Percentiles rank a stretch among this genome's conserved stretches.
Conservation (phyloP, 2,329 filamentous ascomycete species). For the Calonectria crousiana region DNA sequence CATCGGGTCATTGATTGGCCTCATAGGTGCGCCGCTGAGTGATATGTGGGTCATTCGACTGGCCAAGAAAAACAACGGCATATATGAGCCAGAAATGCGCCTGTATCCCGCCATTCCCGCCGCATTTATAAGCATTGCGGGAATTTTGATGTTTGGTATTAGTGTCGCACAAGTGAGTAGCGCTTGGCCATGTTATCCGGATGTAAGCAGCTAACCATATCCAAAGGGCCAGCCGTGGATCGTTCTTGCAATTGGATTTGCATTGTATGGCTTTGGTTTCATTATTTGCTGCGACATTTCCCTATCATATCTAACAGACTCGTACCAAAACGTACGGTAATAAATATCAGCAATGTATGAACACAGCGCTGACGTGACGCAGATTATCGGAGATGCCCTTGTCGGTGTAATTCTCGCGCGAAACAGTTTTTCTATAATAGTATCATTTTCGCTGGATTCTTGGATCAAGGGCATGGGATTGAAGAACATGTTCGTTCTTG, state of each 20-base stretch:
- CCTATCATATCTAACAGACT: constrained; percentile 51
- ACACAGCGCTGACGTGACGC: neutral
- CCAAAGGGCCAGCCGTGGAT: constrained; percentile 54
- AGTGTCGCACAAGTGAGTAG: constrained; percentile 46
- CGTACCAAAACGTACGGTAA: constrained; percentile 50
- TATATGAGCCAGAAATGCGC: constrained; percentile 59
- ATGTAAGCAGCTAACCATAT: neutral
- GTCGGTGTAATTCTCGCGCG: constrained; percentile 41
- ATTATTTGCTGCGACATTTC: constrained; percentile 50
- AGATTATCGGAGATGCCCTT: constrained; percentile 43
- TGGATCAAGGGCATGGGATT: constrained; percentile 43
- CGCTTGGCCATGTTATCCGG: neutral
- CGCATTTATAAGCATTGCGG: constrained; percentile 45
- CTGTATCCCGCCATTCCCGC: constrained; percentile 46
- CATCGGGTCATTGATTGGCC: constrained; percentile 53
- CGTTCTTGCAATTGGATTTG: constrained; percentile 49
- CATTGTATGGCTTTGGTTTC: constrained; percentile 52
- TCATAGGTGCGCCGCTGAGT: constrained; percentile 52
- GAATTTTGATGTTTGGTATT: constrained; percentile 52
- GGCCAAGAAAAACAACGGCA: constrained; percentile 51
- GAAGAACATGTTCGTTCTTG: neutral
- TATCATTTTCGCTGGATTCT: constrained; percentile 36
- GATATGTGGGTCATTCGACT: constrained; percentile 53
- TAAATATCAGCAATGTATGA: neutral
- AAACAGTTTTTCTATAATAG: constrained; percentile 36